phyloP scores from a whole-genome alignment of 306 rosid species.

The Citrullus amarus region DNA sequence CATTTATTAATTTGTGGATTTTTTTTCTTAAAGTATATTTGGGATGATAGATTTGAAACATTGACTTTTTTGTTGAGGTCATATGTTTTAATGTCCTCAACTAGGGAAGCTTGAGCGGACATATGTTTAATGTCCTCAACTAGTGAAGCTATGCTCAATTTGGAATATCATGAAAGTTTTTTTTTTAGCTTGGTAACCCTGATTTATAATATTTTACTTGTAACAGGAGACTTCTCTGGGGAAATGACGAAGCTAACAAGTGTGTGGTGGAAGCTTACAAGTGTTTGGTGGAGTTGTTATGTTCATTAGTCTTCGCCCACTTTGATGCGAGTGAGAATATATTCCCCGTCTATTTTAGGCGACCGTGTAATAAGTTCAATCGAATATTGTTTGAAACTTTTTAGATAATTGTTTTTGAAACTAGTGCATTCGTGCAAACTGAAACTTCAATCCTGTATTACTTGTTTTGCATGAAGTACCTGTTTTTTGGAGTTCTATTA shows the following conservation, averaged over 20 bases:
- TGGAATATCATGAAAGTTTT: background rate
- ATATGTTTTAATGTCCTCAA: too few relatives aligned
- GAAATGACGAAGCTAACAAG: background rate
- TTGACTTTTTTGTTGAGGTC: too few relatives aligned
- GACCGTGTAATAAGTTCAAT: background rate
- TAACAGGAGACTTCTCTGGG: background rate
- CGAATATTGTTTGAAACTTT: background rate
- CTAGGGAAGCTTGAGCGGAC: too few relatives aligned
- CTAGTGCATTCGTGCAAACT: background rate
- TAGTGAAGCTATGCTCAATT: background rate
- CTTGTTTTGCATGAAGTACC: background rate
- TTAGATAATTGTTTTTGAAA: background rate
- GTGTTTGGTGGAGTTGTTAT: background rate
- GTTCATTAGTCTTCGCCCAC: background rate
- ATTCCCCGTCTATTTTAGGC: background rate
- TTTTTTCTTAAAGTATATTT: too few relatives aligned
- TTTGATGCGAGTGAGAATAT: background rate
- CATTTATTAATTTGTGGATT: slow-evolving; percentile 1
- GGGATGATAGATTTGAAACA: too few relatives aligned
- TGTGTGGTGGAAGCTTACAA: background rate
- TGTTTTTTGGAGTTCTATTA: background rate
- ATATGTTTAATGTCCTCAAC: too few relatives aligned
- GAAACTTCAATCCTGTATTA: background rate
- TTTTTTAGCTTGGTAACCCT: background rate
- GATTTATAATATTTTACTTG: background rate